Evolutionary conservation across 768 basidiomycete species (phyloP).

Genomic region (Leccinum incarnatum): DNA sequence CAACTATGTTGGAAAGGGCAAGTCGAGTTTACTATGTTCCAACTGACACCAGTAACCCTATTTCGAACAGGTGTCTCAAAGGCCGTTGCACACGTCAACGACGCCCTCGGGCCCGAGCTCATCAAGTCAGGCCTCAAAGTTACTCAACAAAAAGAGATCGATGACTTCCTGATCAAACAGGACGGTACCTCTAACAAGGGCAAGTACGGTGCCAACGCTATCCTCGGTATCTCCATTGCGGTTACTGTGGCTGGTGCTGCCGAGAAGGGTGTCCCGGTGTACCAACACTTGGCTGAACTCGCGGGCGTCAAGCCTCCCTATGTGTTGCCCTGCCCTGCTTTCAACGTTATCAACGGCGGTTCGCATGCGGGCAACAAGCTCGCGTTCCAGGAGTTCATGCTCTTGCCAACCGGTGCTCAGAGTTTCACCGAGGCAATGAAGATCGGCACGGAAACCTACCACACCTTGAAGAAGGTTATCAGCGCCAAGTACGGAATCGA

Average conservation of each 20-base stretch:
- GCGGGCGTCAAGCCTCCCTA: constrained; percentile 94
- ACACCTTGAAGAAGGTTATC: constrained; percentile 98
- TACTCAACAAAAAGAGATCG: constrained; percentile 91
- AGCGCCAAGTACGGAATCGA: constrained; percentile 99
- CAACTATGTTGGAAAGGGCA: constrained; percentile 94
- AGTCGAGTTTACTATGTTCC: constrained; percentile 16
- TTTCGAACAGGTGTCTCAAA: constrained; percentile 73
- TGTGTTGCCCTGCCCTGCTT: constrained; percentile 86
- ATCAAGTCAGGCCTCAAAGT: constrained; percentile 82
- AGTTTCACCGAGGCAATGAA: constrained; percentile 97
- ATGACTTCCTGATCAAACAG: constrained; percentile 96
- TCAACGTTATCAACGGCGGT: constrained; percentile 99
- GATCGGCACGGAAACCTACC: constrained; percentile 97
- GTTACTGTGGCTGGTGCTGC: constrained; percentile 90
- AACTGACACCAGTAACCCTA: not conserved
- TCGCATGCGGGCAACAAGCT: constrained; percentile 99
- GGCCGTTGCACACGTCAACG: constrained; percentile 94
- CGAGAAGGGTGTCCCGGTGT: constrained; percentile 93
- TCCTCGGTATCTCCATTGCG: constrained; percentile 97
- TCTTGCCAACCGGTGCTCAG: constrained; percentile 89
- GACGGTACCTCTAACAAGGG: constrained; percentile 99
- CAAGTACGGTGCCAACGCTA: constrained; percentile 98
- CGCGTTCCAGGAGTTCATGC: constrained; percentile 99
- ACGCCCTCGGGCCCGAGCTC: constrained; percentile 82
- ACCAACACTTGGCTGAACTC: constrained; percentile 94